A percentile compares a stretch with the other conserved stretches of the same genome.
phyloP scores from a whole-genome alignment of 345 rosid genomes.

The Xanthoceras sorbifolium region DNA sequence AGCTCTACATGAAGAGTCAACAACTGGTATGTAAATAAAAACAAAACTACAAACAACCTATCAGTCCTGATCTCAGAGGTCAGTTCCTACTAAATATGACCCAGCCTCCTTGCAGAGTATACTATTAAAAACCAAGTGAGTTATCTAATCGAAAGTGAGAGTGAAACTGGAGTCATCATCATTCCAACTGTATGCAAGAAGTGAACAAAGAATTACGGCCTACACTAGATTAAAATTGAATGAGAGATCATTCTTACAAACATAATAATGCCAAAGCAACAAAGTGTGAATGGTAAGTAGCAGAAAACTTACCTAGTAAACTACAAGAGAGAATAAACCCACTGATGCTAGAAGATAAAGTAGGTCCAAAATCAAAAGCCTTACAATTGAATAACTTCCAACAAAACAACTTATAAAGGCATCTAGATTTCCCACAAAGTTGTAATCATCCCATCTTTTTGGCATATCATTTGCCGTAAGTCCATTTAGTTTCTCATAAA shows the following conservation, averaged over 20 bases:
- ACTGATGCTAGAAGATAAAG: constrained; percentile 1
- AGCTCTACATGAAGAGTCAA: background rate
- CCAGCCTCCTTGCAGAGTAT: background rate
- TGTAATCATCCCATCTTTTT: background rate
- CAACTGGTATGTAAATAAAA: background rate
- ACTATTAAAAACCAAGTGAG: background rate
- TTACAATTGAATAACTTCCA: background rate
- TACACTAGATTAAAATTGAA: background rate
- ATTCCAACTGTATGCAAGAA: constrained; percentile 4
- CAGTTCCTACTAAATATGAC: background rate
- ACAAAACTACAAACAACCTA: constrained; percentile 2
- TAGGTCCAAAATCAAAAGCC: constrained; percentile 10
- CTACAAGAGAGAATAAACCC: background rate
- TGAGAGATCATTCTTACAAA: background rate
- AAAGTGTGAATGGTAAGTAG: background rate
- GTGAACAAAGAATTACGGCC: background rate
- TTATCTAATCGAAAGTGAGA: background rate
- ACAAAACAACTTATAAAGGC: background rate
- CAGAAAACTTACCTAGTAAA: background rate
- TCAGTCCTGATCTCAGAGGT: background rate
- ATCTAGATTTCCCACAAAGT: background rate
- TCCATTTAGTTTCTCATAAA: background rate
- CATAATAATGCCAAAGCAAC: background rate
- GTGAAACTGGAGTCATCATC: background rate
- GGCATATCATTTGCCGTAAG: background rate